Conservation (phyloP, 2,329 filamentous ascomycete genomes). For the Rachicladosporium sp. region DNA sequence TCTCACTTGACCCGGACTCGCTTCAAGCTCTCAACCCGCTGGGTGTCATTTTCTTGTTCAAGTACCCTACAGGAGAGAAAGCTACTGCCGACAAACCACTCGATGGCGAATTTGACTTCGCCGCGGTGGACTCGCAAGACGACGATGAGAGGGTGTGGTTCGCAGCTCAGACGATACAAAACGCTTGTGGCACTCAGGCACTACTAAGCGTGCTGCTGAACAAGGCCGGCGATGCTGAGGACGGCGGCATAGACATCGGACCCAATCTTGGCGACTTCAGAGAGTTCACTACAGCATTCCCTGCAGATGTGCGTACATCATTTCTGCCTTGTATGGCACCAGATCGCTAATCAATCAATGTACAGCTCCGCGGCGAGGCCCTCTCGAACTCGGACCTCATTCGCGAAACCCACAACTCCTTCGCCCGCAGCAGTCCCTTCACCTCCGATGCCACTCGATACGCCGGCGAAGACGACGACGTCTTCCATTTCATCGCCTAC, state of each 20-base stretch:
- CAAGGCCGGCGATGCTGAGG: constrained; percentile 39
- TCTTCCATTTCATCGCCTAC: constrained; percentile 97
- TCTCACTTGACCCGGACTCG: constrained; percentile 69
- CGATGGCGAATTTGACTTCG: constrained; percentile 71
- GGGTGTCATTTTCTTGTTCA: constrained; percentile 98
- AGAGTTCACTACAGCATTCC: constrained; percentile 76
- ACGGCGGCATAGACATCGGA: constrained; percentile 56
- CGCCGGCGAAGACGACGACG: constrained; percentile 66
- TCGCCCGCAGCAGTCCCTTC: constrained; percentile 80
- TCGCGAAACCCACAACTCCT: constrained; percentile 69
- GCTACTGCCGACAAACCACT: constrained; percentile 49
- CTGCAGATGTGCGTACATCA: constrained; percentile 44
- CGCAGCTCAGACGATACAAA: constrained; percentile 93
- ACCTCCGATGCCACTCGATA: constrained; percentile 74
- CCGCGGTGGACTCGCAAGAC: constrained; percentile 39
- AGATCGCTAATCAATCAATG: constrained; percentile 22
- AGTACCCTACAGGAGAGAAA: constrained; percentile 67
- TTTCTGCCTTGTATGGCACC: too few relatives aligned
- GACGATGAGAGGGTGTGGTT: constrained; percentile 56
- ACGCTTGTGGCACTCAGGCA: constrained; percentile 94
- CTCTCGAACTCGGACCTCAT: constrained; percentile 52
- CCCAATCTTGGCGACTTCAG: constrained; percentile 62
- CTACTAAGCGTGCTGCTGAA: constrained; percentile 86
- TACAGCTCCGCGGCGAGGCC: constrained; percentile 56
- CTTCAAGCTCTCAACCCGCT: constrained; percentile 46